Conservation (phyloP, 2,329 filamentous ascomycete genomes). For the Sporothrix sp. region DNA sequence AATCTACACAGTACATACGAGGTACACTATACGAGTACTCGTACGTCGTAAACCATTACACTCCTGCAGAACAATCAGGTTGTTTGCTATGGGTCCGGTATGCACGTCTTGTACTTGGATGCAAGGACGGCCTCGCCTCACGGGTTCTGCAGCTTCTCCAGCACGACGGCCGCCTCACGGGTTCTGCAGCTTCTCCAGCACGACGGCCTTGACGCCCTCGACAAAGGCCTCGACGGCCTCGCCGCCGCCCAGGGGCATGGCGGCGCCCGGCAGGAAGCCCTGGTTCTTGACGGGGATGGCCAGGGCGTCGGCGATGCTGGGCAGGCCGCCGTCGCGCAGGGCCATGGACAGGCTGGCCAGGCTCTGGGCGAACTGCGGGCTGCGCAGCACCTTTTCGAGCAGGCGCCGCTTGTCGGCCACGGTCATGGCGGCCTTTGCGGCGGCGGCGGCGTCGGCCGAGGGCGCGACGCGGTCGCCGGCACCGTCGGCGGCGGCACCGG, state of each 20-base stretch:
- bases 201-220: slow-evolving; percentile 72
- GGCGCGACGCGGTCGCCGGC: slow-evolving; percentile 51
- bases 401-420: slow-evolving; percentile 70
- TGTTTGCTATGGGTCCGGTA: no score
- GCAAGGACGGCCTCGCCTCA: no score
- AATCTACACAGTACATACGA: no score
- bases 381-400: slow-evolving; percentile 71
- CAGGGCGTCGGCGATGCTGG: slow-evolving; percentile 80
- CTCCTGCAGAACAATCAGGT: no score
- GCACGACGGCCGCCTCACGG: no score
- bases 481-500: slow-evolving; percentile 44
- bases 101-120: no score
- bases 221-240: slow-evolving; percentile 88
- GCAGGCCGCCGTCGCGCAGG: slow-evolving; percentile 79
- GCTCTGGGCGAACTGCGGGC: slow-evolving; percentile 85
- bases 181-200: slow-evolving; percentile 45
- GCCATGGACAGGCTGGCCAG: slow-evolving; percentile 78
- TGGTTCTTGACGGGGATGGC: slow-evolving; percentile 71
- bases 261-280: slow-evolving; percentile 67
- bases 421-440: slow-evolving; percentile 64
- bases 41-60: no score
- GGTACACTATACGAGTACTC: no score
- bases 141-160: no score
- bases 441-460: slow-evolving; percentile 56
- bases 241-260: slow-evolving; percentile 74